Conservation (phyloP, 768 basidiomycete species). For the Lactarius sanguifluus region DNA sequence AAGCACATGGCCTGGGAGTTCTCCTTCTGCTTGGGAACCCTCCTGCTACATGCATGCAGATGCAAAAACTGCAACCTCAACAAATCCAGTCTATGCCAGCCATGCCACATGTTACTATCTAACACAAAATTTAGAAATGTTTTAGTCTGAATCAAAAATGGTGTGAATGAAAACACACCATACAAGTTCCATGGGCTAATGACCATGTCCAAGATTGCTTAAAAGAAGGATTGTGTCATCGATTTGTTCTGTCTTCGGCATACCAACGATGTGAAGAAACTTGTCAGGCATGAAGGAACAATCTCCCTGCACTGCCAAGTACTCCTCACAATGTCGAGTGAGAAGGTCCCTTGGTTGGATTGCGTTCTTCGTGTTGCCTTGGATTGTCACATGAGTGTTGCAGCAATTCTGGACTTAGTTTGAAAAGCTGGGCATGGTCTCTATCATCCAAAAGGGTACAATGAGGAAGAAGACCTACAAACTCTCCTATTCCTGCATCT, state of each 20-base stretch:
- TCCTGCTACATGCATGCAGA: no score
- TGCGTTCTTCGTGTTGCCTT: not conserved
- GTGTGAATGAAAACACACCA: not conserved
- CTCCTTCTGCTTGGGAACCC: no score
- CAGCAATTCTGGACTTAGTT: not conserved
- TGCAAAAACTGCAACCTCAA: no score
- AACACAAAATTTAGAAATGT: no score
- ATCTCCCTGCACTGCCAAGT: not conserved
- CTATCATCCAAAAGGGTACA: slow-evolving; percentile 14
- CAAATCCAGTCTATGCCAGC: no score
- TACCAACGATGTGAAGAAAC: not conserved
- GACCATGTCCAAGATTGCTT: not conserved
- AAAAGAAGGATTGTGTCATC: not conserved
- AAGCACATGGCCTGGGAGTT: no score
- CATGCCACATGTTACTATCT: no score
- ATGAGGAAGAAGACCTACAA: slow-evolving; percentile 2
- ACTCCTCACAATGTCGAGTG: not conserved
- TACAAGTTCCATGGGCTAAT: not conserved
- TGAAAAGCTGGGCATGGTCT: not conserved
- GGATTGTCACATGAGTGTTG: no score
- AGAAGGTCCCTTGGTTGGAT: not conserved
- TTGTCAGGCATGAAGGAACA: not conserved
- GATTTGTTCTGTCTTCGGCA: not conserved
- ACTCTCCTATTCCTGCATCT: not conserved
- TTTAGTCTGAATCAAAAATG: not conserved